Evolutionary conservation across 345 rosid genomes (phyloP).

Genomic region (Ceriops zippeliana): DNA sequence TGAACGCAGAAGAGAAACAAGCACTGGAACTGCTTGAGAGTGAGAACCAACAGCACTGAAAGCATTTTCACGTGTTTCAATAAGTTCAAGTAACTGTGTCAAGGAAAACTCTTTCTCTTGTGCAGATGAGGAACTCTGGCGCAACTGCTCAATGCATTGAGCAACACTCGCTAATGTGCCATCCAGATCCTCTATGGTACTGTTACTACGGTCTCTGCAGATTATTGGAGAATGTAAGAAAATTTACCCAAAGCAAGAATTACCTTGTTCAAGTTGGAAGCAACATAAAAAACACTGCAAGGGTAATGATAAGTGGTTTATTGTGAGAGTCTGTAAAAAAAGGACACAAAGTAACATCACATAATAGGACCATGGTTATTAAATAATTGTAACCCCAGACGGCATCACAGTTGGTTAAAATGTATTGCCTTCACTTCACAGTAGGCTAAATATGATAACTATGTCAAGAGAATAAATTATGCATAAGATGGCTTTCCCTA

Average conservation of each 20-base stretch:
- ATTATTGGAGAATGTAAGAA: constrained; percentile 26
- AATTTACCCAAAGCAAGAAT: constrained; percentile 10
- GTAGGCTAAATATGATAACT: neutral
- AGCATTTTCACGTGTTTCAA: constrained; percentile 89
- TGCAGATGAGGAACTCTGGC: constrained; percentile 78
- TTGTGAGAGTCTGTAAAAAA: too few species aligned
- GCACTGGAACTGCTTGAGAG: constrained; percentile 99
- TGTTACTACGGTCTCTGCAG: constrained; percentile 70
- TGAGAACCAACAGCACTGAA: constrained; percentile 99
- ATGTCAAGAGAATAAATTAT: neutral
- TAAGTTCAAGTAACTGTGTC: constrained; percentile 90
- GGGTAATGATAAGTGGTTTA: too few species aligned
- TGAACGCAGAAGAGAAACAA: constrained; percentile 98
- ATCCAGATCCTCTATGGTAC: constrained; percentile 99
- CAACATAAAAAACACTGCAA: too few species aligned
- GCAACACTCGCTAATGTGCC: constrained; percentile 99
- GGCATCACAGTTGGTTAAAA: too few species aligned
- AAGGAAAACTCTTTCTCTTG: constrained; percentile 87
- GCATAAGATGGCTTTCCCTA: neutral
- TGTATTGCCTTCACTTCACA: neutral
- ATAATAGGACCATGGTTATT: too few species aligned
- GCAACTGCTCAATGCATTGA: constrained; percentile 95
- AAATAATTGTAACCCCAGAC: too few species aligned
- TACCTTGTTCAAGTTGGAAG: neutral
- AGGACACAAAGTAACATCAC: too few species aligned